Base-by-base conservation (phyloP, 2,329 filamentous ascomycete genomes). In the Epichloe uncinata region DNA sequence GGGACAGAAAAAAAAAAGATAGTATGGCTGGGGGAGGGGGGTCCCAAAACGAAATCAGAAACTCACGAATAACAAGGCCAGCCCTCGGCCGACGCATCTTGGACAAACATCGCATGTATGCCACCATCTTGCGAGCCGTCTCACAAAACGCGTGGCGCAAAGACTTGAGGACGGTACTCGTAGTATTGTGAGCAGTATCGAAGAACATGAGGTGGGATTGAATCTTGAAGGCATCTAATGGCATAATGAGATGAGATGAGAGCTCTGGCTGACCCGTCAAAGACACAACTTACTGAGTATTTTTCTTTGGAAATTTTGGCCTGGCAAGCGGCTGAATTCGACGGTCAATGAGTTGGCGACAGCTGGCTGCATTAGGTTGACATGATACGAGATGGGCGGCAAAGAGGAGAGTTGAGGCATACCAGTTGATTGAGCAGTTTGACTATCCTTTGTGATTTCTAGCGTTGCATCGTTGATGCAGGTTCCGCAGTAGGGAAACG, bases 401-500 rank as follows among this genome's bases (percentile, higher is more conserved):
- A 30, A 20, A 13, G 9, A 13, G 11, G 2, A 22, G 18, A 46
- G 22, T 2, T 2, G 9, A 33, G 4, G 20, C 5, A 4, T 45
- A 50, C 46, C 45, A 61, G 41, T 33, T 35, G 18, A 35, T 74
- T 60, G 49, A 18, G 16, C 20, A 18, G 26, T 26, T n/a, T 79
- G 74, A 43, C 75, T 71, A 58, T 88, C 82, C 60, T 85, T 89
- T 58, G 72, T 75, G 45, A 97, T 77, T 53, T 88, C 81, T 30
- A 98, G 70, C 0, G 84, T 89, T 47, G 68, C 69, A 16, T 81
- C 86, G 61, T 95, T 72, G 57, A 98, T 88, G 15, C 80, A 65
- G 41, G 80, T 79, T 38, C 93, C 93, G 61, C 93, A 97, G 65
- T 95, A 98, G 0, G 91, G 88, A 62, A 98, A 97, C n/a, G 56